Base-by-base conservation (phyloP, 225 moss, liverwort and hornwort species). In the Thuidium tamariscinum region DNA sequence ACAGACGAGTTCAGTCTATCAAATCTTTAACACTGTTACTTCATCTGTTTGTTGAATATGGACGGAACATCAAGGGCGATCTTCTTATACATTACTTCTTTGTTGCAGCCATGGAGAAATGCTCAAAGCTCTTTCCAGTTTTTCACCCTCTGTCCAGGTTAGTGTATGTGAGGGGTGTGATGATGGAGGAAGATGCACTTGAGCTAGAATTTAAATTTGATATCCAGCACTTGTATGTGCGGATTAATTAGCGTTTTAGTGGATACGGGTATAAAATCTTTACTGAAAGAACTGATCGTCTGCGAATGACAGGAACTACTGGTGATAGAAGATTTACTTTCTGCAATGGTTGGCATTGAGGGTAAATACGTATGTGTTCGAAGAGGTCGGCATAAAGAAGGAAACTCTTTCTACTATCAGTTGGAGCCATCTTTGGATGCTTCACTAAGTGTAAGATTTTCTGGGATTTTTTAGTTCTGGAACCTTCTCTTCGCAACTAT, bases 331-430 rank as follows among this genome's bases (percentile, higher is more conserved):
- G 96, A 98, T 86, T 88, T 98, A 82, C 89, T 98, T 57, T 95
- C 92, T 90, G 96, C 96, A 88, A 98, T 98, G 98, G 95, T 98
- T 82, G 98, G 98, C 83, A 96, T 98, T 87, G 98, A 98, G 88
- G 98, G 98, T 84, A 97, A 95, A 89, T 97, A 96, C 74, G 91
- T 98, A 72, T 93, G 94, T 41, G 92, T 98, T 49, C 95, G 93
- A 90, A 91, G 94, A 87, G 96, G 95, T 59, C 91, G 98, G 76
- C 91, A 94, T 76, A 98, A 95, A 86, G 98, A 97, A 85, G 93
- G 93, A 81, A 96, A 94, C 82, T 93, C 94, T 41, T 88, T 96
- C 57, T 90, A 94, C 77, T 95, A 94, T 83, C 93, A 89, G 82
- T 89, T 98, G 87, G 98, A 98, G 59, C 90, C 95, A 79, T 93